phyloP scores from a whole-genome alignment of 768 basidiomycete species.

The Zangia roseola region DNA sequence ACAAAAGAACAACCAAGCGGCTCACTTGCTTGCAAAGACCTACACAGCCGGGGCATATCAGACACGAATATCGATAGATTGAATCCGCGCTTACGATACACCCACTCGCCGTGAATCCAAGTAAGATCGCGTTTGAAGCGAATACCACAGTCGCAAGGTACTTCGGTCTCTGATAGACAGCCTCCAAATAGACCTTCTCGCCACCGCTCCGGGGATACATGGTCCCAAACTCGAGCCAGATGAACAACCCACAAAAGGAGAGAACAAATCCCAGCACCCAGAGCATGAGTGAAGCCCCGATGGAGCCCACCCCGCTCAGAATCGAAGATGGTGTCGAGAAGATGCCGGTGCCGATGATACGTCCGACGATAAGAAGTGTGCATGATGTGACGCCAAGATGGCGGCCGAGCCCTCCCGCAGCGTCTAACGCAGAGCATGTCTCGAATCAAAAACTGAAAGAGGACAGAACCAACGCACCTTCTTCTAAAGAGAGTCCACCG shows the following conservation, averaged over 20 bases:
- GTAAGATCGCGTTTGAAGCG: conserved; percentile 46
- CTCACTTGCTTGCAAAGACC: conserved; percentile 39
- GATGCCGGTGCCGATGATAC: conserved; percentile 64
- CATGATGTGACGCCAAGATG: conserved; percentile 57
- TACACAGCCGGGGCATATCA: conserved; percentile 1
- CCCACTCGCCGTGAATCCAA: conserved; percentile 41
- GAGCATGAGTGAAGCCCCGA: conserved; percentile 60
- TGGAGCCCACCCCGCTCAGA: conserved; percentile 52
- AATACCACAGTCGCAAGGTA: conserved; percentile 50
- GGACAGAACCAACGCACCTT: conserved; percentile 34
- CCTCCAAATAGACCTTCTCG: conserved; percentile 64
- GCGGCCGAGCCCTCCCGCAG: conserved; percentile 56
- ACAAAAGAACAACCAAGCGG: not conserved
- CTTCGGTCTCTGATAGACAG: conserved; percentile 46
- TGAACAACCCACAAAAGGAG: conserved; percentile 58
- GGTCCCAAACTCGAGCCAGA: conserved; percentile 63
- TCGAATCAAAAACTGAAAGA: too few relatives aligned
- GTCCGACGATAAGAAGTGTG: conserved; percentile 55
- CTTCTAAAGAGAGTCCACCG: conserved; percentile 48
- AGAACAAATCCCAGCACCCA: conserved; percentile 62
- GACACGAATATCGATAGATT: not conserved
- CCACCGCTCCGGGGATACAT: conserved; percentile 64
- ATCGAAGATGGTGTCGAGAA: conserved; percentile 64
- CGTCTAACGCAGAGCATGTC: too few relatives aligned
- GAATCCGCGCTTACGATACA: conserved; percentile 44